Percentiles rank a stretch among this genome's conserved stretches.
Evolutionary conservation across 768 basidiomycete genomes (phyloP).

Genomic region (Lyophyllum shimeji): DNA sequence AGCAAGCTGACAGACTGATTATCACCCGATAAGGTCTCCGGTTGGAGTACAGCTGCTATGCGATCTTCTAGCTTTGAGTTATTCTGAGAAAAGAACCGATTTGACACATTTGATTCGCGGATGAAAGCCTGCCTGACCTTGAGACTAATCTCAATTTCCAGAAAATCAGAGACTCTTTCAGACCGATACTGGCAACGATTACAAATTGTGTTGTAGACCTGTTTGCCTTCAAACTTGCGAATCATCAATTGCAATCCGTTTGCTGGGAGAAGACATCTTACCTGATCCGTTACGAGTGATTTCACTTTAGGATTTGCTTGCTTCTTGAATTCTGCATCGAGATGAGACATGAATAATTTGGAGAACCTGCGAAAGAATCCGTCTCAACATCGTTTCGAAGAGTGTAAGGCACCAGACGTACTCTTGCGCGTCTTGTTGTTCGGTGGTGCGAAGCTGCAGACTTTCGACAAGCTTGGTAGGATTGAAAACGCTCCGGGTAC

Average conservation of each 20-base stretch:
- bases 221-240: slow-evolving; percentile 81
- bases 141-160: slow-evolving; percentile 87
- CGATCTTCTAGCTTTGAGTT: slow-evolving; percentile 74
- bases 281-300: slow-evolving; percentile 75
- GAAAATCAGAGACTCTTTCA: slow-evolving; percentile 69
- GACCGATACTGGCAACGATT: slow-evolving; percentile 65
- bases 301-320: slow-evolving; percentile 63
- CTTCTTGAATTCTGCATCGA: slow-evolving; percentile 85
- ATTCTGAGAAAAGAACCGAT: slow-evolving; percentile 39
- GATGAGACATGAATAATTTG: slow-evolving; percentile 89
- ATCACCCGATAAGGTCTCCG: slow-evolving; percentile 77
- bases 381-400: background rate
- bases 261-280: slow-evolving; percentile 19
- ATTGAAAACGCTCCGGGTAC: slow-evolving; percentile 71
- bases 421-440: slow-evolving; percentile 99
- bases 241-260: slow-evolving; percentile 2
- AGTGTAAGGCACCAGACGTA: slow-evolving; percentile 31
- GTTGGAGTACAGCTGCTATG: slow-evolving; percentile 59
- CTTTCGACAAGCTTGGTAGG: slow-evolving; percentile 85
- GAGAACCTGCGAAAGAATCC: slow-evolving; percentile 63
- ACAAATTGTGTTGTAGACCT: slow-evolving; percentile 82
- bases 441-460: slow-evolving; percentile 72
- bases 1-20: slow-evolving; percentile 59
- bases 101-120: background rate
- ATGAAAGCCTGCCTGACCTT: slow-evolving; percentile 42